phyloP scores from a whole-genome alignment of 371 early-diverging fungal genomes.

The Apophysomyces elegans region DNA sequence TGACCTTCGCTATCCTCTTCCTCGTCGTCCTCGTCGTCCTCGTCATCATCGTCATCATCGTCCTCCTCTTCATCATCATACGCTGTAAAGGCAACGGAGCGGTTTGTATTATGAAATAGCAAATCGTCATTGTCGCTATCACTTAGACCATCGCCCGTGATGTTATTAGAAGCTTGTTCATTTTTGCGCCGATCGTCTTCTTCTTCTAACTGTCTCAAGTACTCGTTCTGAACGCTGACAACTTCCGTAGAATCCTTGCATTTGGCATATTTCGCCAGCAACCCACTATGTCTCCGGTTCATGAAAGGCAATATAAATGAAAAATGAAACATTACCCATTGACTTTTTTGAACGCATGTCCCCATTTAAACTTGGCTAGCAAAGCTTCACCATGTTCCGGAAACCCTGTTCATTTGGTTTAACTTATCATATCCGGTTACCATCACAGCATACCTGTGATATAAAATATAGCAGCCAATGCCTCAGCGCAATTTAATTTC shows the following conservation, averaged over 20 bases:
- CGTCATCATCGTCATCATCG: constrained; percentile 30
- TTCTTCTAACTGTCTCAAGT: constrained; percentile 66
- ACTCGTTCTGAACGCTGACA: constrained; percentile 83
- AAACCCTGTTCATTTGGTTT: constrained; percentile 46
- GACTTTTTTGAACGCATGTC: constrained; percentile 91
- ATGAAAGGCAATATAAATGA: not conserved
- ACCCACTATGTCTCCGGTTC: constrained; percentile 43
- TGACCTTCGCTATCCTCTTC: constrained; percentile 26
- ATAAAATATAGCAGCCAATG: constrained; percentile 95
- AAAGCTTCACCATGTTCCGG: constrained; percentile 87
- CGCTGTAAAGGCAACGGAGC: constrained; percentile 41
- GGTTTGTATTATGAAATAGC: constrained; percentile 58
- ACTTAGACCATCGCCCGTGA: constrained; percentile 11
- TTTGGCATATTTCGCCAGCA: constrained; percentile 80
- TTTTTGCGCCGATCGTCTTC: constrained; percentile 38
- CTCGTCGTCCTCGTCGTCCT: constrained; percentile 24
- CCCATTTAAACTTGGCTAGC: constrained; percentile 96
- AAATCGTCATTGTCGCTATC: constrained; percentile 57
- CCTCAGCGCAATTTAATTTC: constrained; percentile 99
- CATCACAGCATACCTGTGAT: constrained; percentile 75
- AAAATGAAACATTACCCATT: constrained; percentile 52
- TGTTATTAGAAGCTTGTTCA: constrained; percentile 13
- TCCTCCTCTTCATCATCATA: constrained; percentile 46
- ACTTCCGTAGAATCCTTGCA: constrained; percentile 90
- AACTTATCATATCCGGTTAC: not conserved